Conservation (phyloP, 2,329 filamentous ascomycete genomes). For the Westerdykella aurantiaca region DNA sequence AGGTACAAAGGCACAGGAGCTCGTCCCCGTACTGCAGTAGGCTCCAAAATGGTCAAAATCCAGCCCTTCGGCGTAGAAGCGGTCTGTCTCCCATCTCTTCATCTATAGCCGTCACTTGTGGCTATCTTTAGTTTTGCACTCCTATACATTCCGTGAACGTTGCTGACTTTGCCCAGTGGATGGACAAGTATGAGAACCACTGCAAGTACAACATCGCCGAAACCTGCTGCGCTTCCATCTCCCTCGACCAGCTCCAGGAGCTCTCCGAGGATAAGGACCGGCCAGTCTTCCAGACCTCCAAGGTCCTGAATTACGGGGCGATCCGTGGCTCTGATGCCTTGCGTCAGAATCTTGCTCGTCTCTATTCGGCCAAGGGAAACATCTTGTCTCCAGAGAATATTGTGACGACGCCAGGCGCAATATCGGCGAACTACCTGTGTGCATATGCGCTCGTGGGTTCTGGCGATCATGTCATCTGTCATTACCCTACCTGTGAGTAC, state of each 20-base stretch:
- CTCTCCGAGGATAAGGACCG: slow-evolving; percentile 53
- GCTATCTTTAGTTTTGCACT: not conserved
- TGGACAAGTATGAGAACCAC: slow-evolving; percentile 50
- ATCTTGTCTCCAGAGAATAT: slow-evolving; percentile 57
- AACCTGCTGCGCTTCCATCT: slow-evolving; percentile 71
- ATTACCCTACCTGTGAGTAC: slow-evolving; percentile 67
- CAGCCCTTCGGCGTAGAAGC: slow-evolving; percentile 66
- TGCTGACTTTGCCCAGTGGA: slow-evolving; percentile 42
- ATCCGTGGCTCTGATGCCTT: slow-evolving; percentile 63
- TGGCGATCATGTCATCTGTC: slow-evolving; percentile 78
- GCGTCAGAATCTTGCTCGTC: slow-evolving; percentile 57
- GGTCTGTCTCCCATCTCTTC: slow-evolving; percentile 38
- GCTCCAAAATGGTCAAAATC: slow-evolving; percentile 51
- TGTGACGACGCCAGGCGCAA: slow-evolving; percentile 73
- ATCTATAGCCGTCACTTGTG: not conserved
- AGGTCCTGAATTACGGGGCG: slow-evolving; percentile 64
- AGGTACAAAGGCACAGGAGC: too few species aligned
- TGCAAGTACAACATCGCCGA: slow-evolving; percentile 67
- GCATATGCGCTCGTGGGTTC: slow-evolving; percentile 66
- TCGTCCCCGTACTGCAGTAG: not conserved
- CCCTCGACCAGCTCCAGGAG: slow-evolving; percentile 58
- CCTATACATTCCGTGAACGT: not conserved
- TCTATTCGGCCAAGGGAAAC: slow-evolving; percentile 55
- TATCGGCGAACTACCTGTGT: slow-evolving; percentile 76
- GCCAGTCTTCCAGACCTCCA: slow-evolving; percentile 49